Percentiles rank a stretch among this genome's conserved stretches.
phyloP scores from a whole-genome alignment of 2,329 filamentous ascomycete genomes.

The Didymella exigua region DNA sequence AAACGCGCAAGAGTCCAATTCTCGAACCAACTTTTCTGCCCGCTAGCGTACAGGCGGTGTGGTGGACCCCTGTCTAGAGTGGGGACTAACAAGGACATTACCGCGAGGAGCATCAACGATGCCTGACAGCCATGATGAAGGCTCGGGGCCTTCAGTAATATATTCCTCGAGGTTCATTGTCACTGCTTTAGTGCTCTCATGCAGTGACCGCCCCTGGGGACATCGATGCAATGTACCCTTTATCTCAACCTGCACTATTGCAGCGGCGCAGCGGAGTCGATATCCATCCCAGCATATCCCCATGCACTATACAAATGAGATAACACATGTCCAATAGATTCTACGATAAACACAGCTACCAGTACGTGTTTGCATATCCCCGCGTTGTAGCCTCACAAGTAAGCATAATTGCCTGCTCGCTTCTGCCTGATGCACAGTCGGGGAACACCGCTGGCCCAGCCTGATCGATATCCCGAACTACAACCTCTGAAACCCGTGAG shows the following conservation, averaged over 20 bases:
- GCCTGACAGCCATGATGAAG: background rate
- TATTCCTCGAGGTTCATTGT: background rate
- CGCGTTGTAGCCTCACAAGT: slow-evolving; percentile 4
- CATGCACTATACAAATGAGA: background rate
- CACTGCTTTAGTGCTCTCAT: too few species aligned
- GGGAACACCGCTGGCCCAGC: background rate
- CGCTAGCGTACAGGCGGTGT: slow-evolving; percentile 12
- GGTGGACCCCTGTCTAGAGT: slow-evolving; percentile 1
- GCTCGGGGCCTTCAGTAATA: background rate
- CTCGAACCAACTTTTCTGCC: background rate
- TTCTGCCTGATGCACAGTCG: slow-evolving; percentile 10
- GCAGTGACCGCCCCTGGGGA: too few species aligned
- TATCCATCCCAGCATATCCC: too few species aligned
- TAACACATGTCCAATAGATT: background rate
- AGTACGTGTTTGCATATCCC: background rate
- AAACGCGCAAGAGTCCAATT: background rate
- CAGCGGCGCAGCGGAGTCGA: too few species aligned
- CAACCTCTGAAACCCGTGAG: too few species aligned
- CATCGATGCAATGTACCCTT: too few species aligned
- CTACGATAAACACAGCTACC: too few species aligned
- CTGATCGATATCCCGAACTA: background rate
- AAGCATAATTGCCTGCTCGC: slow-evolving; percentile 2
- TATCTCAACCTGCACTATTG: background rate
- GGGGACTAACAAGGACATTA: background rate
- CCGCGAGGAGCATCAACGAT: background rate